Evolutionary conservation across 148 eudicot genomes (phyloP).

Genomic region (Drosera capensis): DNA sequence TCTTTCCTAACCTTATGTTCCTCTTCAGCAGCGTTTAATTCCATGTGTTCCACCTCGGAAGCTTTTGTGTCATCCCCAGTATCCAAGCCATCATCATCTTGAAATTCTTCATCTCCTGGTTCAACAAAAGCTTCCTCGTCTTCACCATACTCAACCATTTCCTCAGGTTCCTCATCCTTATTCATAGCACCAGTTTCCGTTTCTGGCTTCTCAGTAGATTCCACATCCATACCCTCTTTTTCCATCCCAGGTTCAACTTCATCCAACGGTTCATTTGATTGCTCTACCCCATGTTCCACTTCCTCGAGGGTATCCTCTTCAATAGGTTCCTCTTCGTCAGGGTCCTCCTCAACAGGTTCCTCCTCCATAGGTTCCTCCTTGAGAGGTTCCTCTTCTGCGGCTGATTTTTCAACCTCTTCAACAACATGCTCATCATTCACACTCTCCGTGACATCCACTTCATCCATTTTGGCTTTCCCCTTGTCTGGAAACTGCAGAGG

Average conservation of each 20-base stretch:
- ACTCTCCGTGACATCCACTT: slow-evolving; percentile 8
- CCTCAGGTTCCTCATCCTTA: slow-evolving; percentile 24
- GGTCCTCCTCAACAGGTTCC: slow-evolving; percentile 4
- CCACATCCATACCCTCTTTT: slow-evolving; percentile 17
- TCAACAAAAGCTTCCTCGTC: slow-evolving; percentile 40
- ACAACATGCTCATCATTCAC: slow-evolving; percentile 9
- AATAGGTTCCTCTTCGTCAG: neutral
- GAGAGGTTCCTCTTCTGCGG: slow-evolving; percentile 2
- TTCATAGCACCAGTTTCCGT: slow-evolving; percentile 13
- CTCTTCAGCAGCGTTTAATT: slow-evolving; percentile 49
- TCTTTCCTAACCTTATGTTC: slow-evolving; percentile 62
- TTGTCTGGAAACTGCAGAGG: slow-evolving; percentile 15
- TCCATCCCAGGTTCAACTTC: no score
- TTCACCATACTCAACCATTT: slow-evolving; percentile 29
- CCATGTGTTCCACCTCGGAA: slow-evolving; percentile 35
- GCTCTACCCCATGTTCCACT: no score
- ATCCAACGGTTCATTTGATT: no score
- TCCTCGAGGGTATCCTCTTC: no score
- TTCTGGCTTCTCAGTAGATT: slow-evolving; percentile 12
- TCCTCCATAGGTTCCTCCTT: neutral
- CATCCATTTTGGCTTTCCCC: slow-evolving; percentile 19
- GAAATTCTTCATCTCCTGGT: slow-evolving; percentile 38
- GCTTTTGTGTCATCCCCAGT: slow-evolving; percentile 22
- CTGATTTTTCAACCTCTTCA: slow-evolving; percentile 8
- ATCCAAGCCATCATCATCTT: slow-evolving; percentile 28